Evolutionary conservation across 176 grass and related monocot species (phyloP), one percentile per base, ranked within the genome.

Genomic region (Elaeis guineensis): DNA sequence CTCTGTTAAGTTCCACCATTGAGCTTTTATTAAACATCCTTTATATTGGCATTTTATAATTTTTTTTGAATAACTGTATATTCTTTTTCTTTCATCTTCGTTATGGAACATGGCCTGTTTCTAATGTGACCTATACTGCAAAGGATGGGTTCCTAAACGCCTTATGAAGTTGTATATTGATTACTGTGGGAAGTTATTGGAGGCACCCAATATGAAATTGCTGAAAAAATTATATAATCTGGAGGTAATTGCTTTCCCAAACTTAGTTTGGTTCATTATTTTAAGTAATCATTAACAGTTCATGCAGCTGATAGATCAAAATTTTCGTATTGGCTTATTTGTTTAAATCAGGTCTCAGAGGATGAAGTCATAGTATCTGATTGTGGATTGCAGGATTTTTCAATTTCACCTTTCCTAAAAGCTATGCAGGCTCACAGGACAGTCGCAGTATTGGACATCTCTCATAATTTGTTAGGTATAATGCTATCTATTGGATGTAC

Each of bases 331-430:
- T 71, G 50, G 62, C 7, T 63, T 57, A 61, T 72, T 28, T 69
- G 24, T 78, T 61, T 55, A 59, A 50, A 53, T 75, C 55, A 97
- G 92, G 87, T 97, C 24, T 97, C 92, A 17, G 92, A 97, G 83
- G 92, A 97, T 62, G 92, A 97, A 75, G 77, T 97, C 19, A 65
- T 91, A 55, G 58, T 97, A 65, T 91, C 92, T 85, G 92, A 88
- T 75, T 91, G 92, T 48, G 83, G 69, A 69, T 73, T 97, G 66
- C 87, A 91, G 56, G 92, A 97, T 67, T 49, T 88, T 19, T 97
- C 87, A 17, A 66, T 86, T 25, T 54, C 21, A 54, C 78, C 92
- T 62, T 90, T 97, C 72, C 64, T 97, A 57, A 83, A 88, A 78
- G 87, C 87, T 55, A 68, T 97, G 67, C 75, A 73, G 74, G 85